Base-by-base conservation (phyloP, 2,329 filamentous ascomycete genomes). In the Diaporthe nobilis region DNA sequence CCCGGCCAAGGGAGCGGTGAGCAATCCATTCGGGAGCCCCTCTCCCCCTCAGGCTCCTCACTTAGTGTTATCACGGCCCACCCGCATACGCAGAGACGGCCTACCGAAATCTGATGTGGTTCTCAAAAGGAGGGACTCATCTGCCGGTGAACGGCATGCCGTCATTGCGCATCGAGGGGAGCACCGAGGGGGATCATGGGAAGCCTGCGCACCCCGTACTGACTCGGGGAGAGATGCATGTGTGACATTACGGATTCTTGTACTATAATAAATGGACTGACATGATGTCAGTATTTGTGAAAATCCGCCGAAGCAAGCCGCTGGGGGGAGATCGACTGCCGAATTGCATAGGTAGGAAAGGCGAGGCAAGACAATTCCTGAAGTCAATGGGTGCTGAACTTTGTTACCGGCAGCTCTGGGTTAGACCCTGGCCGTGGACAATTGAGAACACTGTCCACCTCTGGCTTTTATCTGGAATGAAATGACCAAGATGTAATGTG, bases 1-100 rank as follows among this genome's bases (percentile, higher is more conserved):
- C 34, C 22, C 47, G 65, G 22, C 65, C 49, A 34, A 37, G 34
- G 65, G 49, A 55, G 65, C 65, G 73, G 65, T 75, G 53, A 72
- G 73, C 65, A 55, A 44, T 51, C 53, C 37, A 6, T 42, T 25
- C 8, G 28, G 61, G 4, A 25, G 22, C 47, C 49, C 49, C 34
- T 25, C 15, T 42, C 34, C 34, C 65, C 63, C 25, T 17, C 2
- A 20, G 10, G 22, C 47, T 68, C 63, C 63, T 53, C 63, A 68
- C 4, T 17, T n/a, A 37, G 4, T 53, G 47, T 22, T 53, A 12
- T 39, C 12, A 68, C 22, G 65, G 31, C n/a, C 65, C 65, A 55
- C 49, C 22, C 8, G 47, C 44, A 37, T n/a, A 25, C 34, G 7
- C 31, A 39, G 13, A 9, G 31, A 55, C 12, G 4, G 34, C n/a